A percentile compares a stretch with the other conserved stretches of the same genome.
phyloP scores from a whole-genome alignment of 73 alveolate genomes.

The Stentor roeselii region DNA sequence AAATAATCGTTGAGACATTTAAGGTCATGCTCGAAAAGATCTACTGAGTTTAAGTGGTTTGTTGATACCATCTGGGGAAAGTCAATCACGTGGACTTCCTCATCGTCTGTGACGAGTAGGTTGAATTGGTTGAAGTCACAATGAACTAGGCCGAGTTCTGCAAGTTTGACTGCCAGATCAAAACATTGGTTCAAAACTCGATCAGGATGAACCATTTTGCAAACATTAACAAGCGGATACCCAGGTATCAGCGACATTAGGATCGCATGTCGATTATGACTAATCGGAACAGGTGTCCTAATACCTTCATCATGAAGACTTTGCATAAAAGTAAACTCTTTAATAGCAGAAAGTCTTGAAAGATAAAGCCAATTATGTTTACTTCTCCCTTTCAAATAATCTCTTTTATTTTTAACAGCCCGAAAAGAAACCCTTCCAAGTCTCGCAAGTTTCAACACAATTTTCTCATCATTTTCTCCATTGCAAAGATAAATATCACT shows the following conservation, averaged over 20 bases:
- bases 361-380: conserved; percentile 93
- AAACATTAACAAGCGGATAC: conserved; percentile 65
- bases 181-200: conserved; percentile 60
- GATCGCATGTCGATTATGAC: conserved; percentile 83
- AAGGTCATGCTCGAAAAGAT: conserved; percentile 86
- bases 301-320: conserved; percentile 78
- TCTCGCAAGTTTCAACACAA: conserved; percentile 81
- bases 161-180: conserved; percentile 62
- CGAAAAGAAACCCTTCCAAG: conserved; percentile 96
- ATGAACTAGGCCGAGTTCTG: conserved; percentile 90
- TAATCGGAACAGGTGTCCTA: conserved; percentile 83
- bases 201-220: conserved; percentile 65
- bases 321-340: conserved; percentile 95
- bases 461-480: conserved; percentile 55
- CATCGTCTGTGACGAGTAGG: conserved; percentile 74
- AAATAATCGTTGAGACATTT: conserved; percentile 85
- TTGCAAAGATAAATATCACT: conserved; percentile 92
- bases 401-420: conserved; percentile 91
- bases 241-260: conserved; percentile 75
- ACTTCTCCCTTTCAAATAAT: conserved; percentile 83
- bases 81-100: conserved; percentile 87
- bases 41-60: conserved; percentile 74
- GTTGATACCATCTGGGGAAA: conserved; percentile 95
- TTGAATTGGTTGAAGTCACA: conserved; percentile 98
- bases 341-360: conserved; percentile 91